phyloP scores from a whole-genome alignment of 257 asterid genomes.

The Scutellaria minor region DNA sequence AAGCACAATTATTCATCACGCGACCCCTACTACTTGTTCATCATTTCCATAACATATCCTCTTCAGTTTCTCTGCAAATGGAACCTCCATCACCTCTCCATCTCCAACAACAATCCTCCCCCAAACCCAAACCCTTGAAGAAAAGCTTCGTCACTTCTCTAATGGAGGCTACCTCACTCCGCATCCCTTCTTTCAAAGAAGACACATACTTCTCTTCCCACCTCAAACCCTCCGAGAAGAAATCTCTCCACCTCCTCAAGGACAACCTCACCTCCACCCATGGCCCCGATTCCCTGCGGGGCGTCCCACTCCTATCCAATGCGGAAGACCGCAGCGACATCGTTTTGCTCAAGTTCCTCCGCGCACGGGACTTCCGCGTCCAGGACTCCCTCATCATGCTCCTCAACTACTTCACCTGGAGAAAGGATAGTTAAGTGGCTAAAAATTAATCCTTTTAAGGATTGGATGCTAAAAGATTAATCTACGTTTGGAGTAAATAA shows the following conservation, averaged over 20 bases:
- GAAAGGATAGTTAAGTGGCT: no score
- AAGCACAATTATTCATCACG: background rate
- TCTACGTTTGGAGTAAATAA: no score
- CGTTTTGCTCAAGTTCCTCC: constrained; percentile 72
- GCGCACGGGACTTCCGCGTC: constrained; percentile 80
- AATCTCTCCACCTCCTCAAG: constrained; percentile 65
- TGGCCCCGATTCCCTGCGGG: constrained; percentile 66
- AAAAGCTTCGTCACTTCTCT: constrained; percentile 55
- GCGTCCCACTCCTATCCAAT: constrained; percentile 47
- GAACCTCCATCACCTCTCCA: constrained; percentile 51
- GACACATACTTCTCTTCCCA: constrained; percentile 76
- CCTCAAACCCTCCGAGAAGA: constrained; percentile 61
- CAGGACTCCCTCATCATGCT: constrained; percentile 64
- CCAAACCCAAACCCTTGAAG: constrained; percentile 44
- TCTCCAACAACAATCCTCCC: constrained; percentile 37
- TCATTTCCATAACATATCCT: background rate
- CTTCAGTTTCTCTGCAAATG: constrained; percentile 40
- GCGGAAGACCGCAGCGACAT: constrained; percentile 62
- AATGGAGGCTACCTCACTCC: constrained; percentile 64
- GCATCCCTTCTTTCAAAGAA: constrained; percentile 75
- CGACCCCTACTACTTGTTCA: background rate
- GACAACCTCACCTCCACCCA: constrained; percentile 45
- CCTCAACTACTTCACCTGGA: constrained; percentile 60
- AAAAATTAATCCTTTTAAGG: no score
- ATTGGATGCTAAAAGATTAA: no score